Evolutionary conservation across 2,329 filamentous ascomycete species (phyloP).

Genomic region (Didymosphaeria variabile): DNA sequence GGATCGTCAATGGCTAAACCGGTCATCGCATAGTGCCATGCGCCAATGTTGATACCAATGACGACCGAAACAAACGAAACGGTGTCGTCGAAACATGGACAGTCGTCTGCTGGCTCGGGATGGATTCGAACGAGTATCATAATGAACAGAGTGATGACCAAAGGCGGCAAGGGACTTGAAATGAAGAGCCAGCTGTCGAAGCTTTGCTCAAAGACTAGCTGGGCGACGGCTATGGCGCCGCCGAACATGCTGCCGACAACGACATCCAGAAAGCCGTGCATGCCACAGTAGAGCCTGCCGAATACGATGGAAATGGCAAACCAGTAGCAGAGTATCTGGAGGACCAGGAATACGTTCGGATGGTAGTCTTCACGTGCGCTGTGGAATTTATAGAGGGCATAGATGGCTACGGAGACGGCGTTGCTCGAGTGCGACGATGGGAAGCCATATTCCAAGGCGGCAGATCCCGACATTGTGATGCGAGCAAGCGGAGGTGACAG

Average conservation of each 20-base stretch:
- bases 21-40: conserved; percentile 79
- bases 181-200: conserved; percentile 74
- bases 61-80: conserved; percentile 92
- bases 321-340: conserved; percentile 78
- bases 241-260: conserved; percentile 81
- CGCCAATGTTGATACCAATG: conserved; percentile 82
- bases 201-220: conserved; percentile 63
- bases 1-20: conserved; percentile 62
- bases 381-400: conserved; percentile 76
- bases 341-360: conserved; percentile 64
- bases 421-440: conserved; percentile 98
- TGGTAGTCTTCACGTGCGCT: conserved; percentile 70
- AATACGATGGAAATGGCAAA: conserved; percentile 91
- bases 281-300: conserved; percentile 93
- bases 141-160: conserved; percentile 71
- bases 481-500: conserved; percentile 90
- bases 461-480: conserved; percentile 97
- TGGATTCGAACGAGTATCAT: conserved; percentile 85
- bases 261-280: conserved; percentile 97
- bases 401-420: conserved; percentile 91
- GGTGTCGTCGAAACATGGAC: conserved; percentile 95
- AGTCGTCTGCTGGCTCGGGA: conserved; percentile 95
- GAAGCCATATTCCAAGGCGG: conserved; percentile 95
- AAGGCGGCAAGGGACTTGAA: conserved; percentile 66
- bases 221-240: conserved; percentile 66